Base-by-base conservation (phyloP, 1,284 basidiomycete species). In the Xerocomus minutiporus region DNA sequence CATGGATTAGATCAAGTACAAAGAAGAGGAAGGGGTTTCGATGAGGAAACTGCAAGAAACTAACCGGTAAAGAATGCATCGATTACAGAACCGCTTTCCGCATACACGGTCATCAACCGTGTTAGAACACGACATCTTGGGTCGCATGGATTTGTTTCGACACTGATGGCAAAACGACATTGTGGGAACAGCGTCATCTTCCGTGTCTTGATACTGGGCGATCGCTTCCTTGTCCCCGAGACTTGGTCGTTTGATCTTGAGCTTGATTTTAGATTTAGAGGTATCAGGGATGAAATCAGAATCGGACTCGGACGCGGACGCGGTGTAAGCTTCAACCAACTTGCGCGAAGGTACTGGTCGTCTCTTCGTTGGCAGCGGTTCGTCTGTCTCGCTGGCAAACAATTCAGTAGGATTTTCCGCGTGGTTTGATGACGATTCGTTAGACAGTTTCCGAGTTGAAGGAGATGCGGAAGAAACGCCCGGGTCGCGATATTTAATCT, bases 81-180 rank as follows among this genome's bases (percentile, higher is more conserved):
- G 57, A 39, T 62, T 53, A 38, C 66, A 67, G 39, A 71, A 67
- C 26, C 62, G 58, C 35, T 68, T 67, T 26, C 62, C 64, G 15
- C 66, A 67, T 1, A 60, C 47, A 15, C 53, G 57, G 2, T 5
- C 53, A 0, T 45, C 51, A 13, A 40, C 0, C 3, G 13, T 8
- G 29, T 68, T 70, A 5, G 68, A 68, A 35, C 66, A 67, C 6
- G 20, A 25, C 66, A 68, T 71, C 47, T 68, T 68, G 23, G 59
- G 67, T 40, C 68, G 62, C 3, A 0, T 3, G 5, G 57, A 51
- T 5, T 13, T 52, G 34, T 56, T 52, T 20, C 65, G 54, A 35
- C 66, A 68, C 23, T 68, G 66, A 45, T 68, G 66, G 23, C 66
- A 68, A 7, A 0, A 70, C 2, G 67, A 52, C 40, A 46, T 40